Base-by-base conservation (phyloP, 169 alveolate species). In the Pseudocohnilembus persalinus region DNA sequence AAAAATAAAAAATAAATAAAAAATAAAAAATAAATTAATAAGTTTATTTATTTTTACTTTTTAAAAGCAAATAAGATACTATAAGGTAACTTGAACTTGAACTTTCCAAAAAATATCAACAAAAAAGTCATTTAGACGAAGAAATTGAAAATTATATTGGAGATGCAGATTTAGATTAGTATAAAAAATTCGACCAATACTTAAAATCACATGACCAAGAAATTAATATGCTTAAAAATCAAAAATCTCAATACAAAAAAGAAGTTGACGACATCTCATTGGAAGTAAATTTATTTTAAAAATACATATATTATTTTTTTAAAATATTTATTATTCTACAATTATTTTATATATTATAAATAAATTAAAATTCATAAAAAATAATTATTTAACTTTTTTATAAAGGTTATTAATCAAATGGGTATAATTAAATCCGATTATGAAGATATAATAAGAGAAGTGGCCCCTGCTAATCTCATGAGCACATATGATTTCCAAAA, bases 81-180 rank as follows among this genome's bases (percentile, higher is more conserved):
- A 4, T 80, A 26, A 79, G 87, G 32, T 73, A 86, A 73, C 30
- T 81, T 4, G 90, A 86, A 82, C 34, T 86, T 31, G 90, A 86
- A 63, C 80, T 86, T 24, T 79, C 83, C 28, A 79, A 86, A 86
- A 86, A 80, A 76, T 72, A 68, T 28, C 30, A 86, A 63, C 65
- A 86, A 79, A 86, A 86, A 77, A 74, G 83, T n/a, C 83, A 86
- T 81, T 81, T 86, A 64, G 90, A 86, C 27, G 90, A 86, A 25
- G 90, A 86, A 63, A 63, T 86, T 20, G 90, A 86, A 74, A 83
- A 78, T 31, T 75, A 80, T 16, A 73, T 86, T 31, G 87, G 90
- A 15, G 90, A 86, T 86, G 90, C 90, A 25, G 90, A 86, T 86
- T 74, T 86, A 74, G 83, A 81, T 15, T 35, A 72, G 72, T 72